Conservation (phyloP, 140 eudicot species). For the Cichorium intybus region DNA sequence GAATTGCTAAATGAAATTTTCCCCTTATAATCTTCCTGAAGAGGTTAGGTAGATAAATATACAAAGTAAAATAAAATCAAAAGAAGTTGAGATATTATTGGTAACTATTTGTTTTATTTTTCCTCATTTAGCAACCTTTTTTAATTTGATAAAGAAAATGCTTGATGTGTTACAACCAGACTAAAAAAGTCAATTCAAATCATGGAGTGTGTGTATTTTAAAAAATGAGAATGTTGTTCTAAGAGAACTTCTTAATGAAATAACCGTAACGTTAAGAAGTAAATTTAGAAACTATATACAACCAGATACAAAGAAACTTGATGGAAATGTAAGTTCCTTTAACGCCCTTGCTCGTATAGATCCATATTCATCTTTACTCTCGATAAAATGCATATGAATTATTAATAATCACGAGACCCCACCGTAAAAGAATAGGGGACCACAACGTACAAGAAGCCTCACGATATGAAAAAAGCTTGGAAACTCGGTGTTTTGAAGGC, state of each 20-base stretch:
- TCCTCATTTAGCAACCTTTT: slow-evolving; percentile 56
- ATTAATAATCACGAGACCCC: no score
- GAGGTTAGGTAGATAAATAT: slow-evolving; percentile 66
- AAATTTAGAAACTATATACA: slow-evolving; percentile 69
- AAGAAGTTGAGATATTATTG: neutral
- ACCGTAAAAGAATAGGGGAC: slow-evolving; percentile 51
- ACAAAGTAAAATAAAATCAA: no score
- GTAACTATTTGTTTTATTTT: neutral
- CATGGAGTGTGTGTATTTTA: slow-evolving; percentile 42
- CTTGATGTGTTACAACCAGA: slow-evolving; percentile 66
- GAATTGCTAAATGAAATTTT: slow-evolving; percentile 53
- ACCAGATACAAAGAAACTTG: slow-evolving; percentile 63
- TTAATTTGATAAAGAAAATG: slow-evolving; percentile 80
- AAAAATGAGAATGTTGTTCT: slow-evolving; percentile 48
- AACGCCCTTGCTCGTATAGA: no score
- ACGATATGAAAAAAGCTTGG: slow-evolving; percentile 64
- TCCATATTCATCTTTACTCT: no score
- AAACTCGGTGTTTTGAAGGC: slow-evolving; percentile 60
- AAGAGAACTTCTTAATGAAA: slow-evolving; percentile 72
- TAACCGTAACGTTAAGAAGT: slow-evolving; percentile 62
- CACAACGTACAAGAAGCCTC: slow-evolving; percentile 62
- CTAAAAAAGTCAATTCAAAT: slow-evolving; percentile 58
- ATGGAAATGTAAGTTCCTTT: slow-evolving; percentile 59
- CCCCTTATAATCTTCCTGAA: slow-evolving; percentile 47
- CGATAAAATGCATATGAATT: no score